Percentiles rank a stretch among this genome's conserved stretches.
These are phyloP conservation scores for Fusarium graminum DNA, from an alignment of 2,329 filamentous ascomycete species.

Conservation along the genomic window DNA sequence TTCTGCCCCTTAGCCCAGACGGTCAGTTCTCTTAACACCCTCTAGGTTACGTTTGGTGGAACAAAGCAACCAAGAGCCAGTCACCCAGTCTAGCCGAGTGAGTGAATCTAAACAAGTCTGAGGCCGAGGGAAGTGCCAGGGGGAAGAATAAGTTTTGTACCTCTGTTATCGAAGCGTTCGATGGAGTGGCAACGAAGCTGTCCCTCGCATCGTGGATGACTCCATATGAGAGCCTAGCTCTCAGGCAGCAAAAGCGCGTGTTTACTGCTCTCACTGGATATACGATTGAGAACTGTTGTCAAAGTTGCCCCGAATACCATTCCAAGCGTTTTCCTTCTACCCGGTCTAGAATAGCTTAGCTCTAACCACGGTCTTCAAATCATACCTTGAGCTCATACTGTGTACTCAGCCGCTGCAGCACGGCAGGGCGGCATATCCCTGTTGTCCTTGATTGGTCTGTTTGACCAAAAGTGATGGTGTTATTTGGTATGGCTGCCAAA, in stretches of 20 bases:
- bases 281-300: not conserved
- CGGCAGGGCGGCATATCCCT: constrained; percentile 27
- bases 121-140: constrained; percentile 27
- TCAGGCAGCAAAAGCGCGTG: not conserved
- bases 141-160: not conserved
- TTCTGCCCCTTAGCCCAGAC: no score
- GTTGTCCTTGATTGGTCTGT: constrained; percentile 34
- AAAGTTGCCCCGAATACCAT: not conserved
- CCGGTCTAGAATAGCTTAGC: constrained; percentile 1
- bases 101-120: constrained; percentile 32
- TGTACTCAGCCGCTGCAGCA: constrained; percentile 18
- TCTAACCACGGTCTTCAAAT: constrained; percentile 3
- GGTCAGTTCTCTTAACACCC: no score
- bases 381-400: constrained; percentile 21
- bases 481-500: constrained; percentile 10
- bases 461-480: constrained; percentile 20
- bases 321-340: not conserved
- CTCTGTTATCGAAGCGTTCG: not conserved
- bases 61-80: constrained; percentile 17
- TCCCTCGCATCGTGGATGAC: no score
- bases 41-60: constrained; percentile 25
- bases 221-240: not conserved
- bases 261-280: not conserved
- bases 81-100: not conserved
- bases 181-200: no score